A percentile compares a stretch with the other conserved stretches of the same genome.
Evolutionary conservation across 345 rosid genomes (phyloP).

Genomic region (Sisymbrium altissimum): DNA sequence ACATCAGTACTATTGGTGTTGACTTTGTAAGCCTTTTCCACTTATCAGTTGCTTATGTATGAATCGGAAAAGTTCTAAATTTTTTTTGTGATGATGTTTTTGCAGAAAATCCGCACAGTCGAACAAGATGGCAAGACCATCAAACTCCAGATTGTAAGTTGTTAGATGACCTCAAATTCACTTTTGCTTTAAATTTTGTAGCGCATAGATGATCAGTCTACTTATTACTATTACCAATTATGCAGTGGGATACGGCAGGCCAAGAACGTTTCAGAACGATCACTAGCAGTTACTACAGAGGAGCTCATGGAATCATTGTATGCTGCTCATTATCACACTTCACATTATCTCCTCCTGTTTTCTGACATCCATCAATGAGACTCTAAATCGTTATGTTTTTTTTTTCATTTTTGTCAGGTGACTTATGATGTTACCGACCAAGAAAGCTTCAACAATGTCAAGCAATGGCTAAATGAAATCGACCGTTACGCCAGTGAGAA

Average conservation of each 20-base stretch:
- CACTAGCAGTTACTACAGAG: conserved; percentile 91
- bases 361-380: not conserved
- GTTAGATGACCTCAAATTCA: not conserved
- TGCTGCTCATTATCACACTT: conserved; percentile 12
- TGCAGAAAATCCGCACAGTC: conserved; percentile 90
- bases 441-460: conserved; percentile 77
- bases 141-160: conserved; percentile 41
- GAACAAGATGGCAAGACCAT: conserved; percentile 88
- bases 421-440: conserved; percentile 82
- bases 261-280: conserved; percentile 91
- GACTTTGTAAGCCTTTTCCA: conserved; percentile 64
- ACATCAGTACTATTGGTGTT: conserved; percentile 90
- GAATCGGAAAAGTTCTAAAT: not conserved
- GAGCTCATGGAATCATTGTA: conserved; percentile 90
- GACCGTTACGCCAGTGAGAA: conserved; percentile 74
- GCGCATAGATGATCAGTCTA: not conserved
- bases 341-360: not conserved
- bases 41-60: not conserved
- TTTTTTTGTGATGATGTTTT: not conserved
- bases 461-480: conserved; percentile 75
- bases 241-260: conserved; percentile 96
- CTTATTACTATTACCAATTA: conserved; percentile 7
- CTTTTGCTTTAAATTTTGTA: not conserved
- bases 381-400: not conserved
- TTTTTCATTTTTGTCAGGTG: conserved; percentile 39